Base-by-base conservation (phyloP, 2,329 filamentous ascomycete species). In the Thyridium curvatum region DNA sequence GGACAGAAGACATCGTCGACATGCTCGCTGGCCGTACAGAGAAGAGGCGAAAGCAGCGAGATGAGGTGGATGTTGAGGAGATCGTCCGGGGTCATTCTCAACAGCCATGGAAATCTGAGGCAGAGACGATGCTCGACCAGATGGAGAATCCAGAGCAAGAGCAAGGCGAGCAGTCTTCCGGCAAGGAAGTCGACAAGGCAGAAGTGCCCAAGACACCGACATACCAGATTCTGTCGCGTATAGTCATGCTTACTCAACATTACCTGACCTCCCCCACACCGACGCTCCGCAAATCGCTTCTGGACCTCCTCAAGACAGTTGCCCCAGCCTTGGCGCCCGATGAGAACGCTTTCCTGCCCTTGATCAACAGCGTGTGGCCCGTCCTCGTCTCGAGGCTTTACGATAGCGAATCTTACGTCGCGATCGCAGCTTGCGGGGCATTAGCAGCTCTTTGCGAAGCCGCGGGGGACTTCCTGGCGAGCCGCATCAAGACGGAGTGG, bases 311-410 rank as follows among this genome's bases (percentile, higher is more conserved):
- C 12, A 67, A 74, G 18, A 87, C 81, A 1, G 82, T 88, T 3
- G 75, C 84, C 4, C 77, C 82, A 1, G 73, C 85, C 1, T 74
- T 98, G 3, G 77, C 84, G 0, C 71, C 69, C 4, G 81, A 96
- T 48, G 85, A 95, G 55, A 81, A 90, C 44, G 78, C 80, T 0
- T 96, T 95, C 56, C 65, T 98, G 2, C 93, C 93, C 0, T 72
- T 97, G 0, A 80, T 97, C 49, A 93, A 97, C 59, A 82, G 84
- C 3, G 69, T 97, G 8, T 98, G 91, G 91, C 89, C 90, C 0
- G 83, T 94, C 7, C 66, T 95, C 5, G 65, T 83, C 2, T 69
- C 72, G n/a, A 72, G 81, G 17, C 66, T 88, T 6, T 75, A 79
- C 47, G 85, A 88, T 46, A 47, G 63, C 4, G 82, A 88, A 56